phyloP scores from a whole-genome alignment of 495 filamentous ascomycete genomes.

The Aspergillus sclerotiicarbonarius region DNA sequence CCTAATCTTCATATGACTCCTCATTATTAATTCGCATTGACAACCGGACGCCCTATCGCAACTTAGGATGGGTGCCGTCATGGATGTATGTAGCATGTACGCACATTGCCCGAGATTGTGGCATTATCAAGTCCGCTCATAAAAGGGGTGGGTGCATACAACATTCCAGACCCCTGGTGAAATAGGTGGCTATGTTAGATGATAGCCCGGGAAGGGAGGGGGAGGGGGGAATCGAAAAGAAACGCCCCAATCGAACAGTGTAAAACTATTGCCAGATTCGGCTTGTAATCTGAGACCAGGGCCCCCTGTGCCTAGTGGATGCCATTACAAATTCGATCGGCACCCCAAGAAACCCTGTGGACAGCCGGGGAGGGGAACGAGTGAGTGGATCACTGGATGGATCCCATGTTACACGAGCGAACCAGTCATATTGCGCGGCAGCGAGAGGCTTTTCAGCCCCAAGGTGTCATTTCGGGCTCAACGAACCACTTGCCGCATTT shows the following conservation, averaged over 20 bases:
- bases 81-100: no score
- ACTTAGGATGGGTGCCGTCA: no score
- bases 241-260: not conserved
- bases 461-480: not conserved
- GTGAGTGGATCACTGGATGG: not conserved
- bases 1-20: no score
- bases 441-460: not conserved
- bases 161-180: slow-evolving; percentile 5
- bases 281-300: not conserved
- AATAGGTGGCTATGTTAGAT: slow-evolving; percentile 1
- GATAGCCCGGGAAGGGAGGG: not conserved
- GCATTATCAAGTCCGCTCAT: not conserved
- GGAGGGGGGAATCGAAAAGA: not conserved
- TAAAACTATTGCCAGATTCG: slow-evolving; percentile 7
- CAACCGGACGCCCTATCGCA: no score
- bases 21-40: no score
- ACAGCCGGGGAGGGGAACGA: not conserved
- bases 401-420: not conserved
- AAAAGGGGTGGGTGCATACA: not conserved
- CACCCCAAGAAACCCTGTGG: not conserved
- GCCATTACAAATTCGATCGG: not conserved
- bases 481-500: not conserved
- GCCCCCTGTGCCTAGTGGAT: not conserved
- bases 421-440: not conserved
- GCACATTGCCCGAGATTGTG: no score